Percentiles rank a stretch among this genome's conserved stretches.
These are phyloP conservation scores for Mycosphaerella arachidis DNA, from an alignment of 2,329 filamentous ascomycete species.

Conservation along the genomic window DNA sequence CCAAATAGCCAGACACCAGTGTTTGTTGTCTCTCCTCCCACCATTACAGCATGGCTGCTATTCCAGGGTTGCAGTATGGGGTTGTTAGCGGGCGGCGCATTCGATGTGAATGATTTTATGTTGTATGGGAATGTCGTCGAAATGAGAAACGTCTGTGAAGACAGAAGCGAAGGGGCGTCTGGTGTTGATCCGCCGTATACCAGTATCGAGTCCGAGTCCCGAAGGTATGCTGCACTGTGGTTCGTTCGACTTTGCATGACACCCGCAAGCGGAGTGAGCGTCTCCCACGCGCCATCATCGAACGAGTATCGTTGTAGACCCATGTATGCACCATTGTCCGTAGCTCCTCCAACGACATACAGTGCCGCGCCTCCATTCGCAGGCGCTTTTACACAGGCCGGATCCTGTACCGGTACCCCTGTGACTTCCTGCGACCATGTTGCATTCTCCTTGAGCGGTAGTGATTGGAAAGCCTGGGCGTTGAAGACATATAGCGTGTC, in stretches of 20 bases:
- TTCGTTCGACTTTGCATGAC: constrained; percentile 65
- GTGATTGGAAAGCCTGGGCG: constrained; percentile 63
- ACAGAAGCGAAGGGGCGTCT: constrained; percentile 50
- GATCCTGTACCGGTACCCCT: constrained; percentile 68
- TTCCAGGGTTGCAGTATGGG: constrained; percentile 75
- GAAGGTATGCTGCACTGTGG: constrained; percentile 73
- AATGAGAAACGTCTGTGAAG: constrained; percentile 73
- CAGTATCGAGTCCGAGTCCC: constrained; percentile 65
- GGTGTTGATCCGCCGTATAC: constrained; percentile 74
- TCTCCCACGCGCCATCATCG: constrained; percentile 54
- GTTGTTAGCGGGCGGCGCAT: constrained; percentile 58
- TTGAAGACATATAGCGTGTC: constrained; percentile 84
- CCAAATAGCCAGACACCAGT: constrained; percentile 70
- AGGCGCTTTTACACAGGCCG: constrained; percentile 68
- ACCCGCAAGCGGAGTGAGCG: constrained; percentile 43
- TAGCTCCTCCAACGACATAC: constrained; percentile 73
- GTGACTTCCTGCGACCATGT: constrained; percentile 64
- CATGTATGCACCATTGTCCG: constrained; percentile 56
- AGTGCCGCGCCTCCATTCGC: constrained; percentile 60
- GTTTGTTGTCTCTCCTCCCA: constrained; percentile 67
- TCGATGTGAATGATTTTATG: constrained; percentile 56
- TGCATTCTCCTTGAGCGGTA: constrained; percentile 64
- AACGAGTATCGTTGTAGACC: constrained; percentile 71
- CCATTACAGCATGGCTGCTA: constrained; percentile 63
- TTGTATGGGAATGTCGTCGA: constrained; percentile 60